Percentiles rank a stretch among this genome's conserved stretches.
Conservation (phyloP, 148 eudicot genomes). For the Chenopodium album region DNA sequence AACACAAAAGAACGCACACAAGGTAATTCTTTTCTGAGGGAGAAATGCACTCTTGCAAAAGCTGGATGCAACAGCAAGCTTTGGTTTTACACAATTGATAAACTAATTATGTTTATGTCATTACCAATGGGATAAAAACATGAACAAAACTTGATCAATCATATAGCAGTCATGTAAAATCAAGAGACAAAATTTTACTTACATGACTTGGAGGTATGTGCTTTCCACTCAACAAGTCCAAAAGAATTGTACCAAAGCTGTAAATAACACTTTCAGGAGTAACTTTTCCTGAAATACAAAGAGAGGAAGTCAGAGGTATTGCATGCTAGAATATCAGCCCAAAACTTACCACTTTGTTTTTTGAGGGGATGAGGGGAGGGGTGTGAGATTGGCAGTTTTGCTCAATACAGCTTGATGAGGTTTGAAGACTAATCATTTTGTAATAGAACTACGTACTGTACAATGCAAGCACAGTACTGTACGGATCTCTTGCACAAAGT, state of each 20-base stretch:
- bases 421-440: not conserved
- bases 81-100: not conserved
- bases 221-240: constrained; percentile 87
- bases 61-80: not conserved
- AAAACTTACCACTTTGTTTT: not conserved
- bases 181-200: constrained; percentile 28
- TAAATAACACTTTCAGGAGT: constrained; percentile 82
- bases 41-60: not conserved
- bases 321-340: not conserved
- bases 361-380: not conserved
- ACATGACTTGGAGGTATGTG: constrained; percentile 97
- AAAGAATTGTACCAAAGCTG: constrained; percentile 84
- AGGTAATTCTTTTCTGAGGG: not conserved
- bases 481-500: not conserved
- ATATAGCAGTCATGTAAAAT: not conserved
- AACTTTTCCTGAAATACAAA: constrained; percentile 64
- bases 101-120: not conserved
- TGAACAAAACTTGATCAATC: not conserved
- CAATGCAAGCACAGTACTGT: not conserved
- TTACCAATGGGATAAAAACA: not conserved
- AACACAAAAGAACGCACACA: not conserved
- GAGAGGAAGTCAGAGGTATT: constrained; percentile 12
- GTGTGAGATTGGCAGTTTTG: not conserved
- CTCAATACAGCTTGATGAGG: not conserved
- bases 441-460: not conserved